Evolutionary conservation across 75 land plant genomes (phyloP), one percentile per base, ranked within the genome.

Genomic region (Isoetes taiwanensis): DNA sequence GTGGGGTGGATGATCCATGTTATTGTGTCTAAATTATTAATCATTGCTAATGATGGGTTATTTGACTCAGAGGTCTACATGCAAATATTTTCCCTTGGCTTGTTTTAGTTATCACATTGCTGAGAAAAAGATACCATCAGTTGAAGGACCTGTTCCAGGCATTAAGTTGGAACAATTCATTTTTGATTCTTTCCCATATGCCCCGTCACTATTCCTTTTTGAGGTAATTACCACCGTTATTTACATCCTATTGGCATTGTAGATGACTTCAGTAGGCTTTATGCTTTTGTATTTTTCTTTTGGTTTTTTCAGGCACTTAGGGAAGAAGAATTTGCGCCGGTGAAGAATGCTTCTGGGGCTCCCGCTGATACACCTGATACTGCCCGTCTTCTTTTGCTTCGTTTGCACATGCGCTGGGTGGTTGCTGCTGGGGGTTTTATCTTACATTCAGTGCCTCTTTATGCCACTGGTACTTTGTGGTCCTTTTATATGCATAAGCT

Each of bases 311-410:
- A 86, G 93, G 75, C 78, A 12, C 28, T 76, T 19, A 74, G 94
- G 3, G 94, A 87, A 56, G 94, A 87, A 64, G 94, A 87, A 56
- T 87, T 87, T 72, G 94, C 94, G 31, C 94, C 94, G 1, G 90
- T 87, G 12, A 87, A 87, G 54, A 87, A 87, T 74, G 85, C 90
- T 11, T 78, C 68, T 75, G 94, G 94, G 20, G 56, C 86, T 40
- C 70, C 63, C 30, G 64, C 56, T 59, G 94, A 87, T 39, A 78
- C 94, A 10, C 94, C 94, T 23, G 94, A 84, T 27, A 80, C 76
- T 43, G 81, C 94, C 42, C 66, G 85, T 25, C 56, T 87, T 48
- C 73, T 87, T 43, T 61, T 87, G 27, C 85, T 84, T 1, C 79
- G 84, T 26, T 82, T 84, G 1, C 94, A 87, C 38, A 64, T 76